Evolutionary conservation across 2,329 filamentous ascomycete species (phyloP).

Genomic region (Cladorrhinum sp.): DNA sequence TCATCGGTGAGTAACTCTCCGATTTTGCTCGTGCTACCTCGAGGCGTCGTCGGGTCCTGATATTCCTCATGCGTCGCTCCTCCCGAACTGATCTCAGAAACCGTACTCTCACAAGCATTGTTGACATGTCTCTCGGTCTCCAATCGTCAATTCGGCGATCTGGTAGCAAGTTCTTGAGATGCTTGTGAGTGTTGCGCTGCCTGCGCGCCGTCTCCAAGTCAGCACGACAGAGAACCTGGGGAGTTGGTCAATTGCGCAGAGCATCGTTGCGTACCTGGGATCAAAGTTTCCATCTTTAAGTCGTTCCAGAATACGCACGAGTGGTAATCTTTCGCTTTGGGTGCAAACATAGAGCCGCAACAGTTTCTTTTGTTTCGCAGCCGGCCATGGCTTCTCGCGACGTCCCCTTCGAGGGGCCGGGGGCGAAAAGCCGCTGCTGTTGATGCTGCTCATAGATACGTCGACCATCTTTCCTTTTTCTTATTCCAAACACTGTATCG

Average conservation of each 20-base stretch:
- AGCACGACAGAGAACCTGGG: not conserved
- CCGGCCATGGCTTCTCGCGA: slow-evolving; percentile 29
- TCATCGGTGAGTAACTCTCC: not conserved
- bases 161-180: slow-evolving; percentile 27
- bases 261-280: slow-evolving; percentile 24
- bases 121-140: slow-evolving; percentile 26
- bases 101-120: slow-evolving; percentile 27
- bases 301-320: slow-evolving; percentile 27
- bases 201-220: slow-evolving; percentile 18
- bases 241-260: not conserved
- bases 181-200: slow-evolving; percentile 30
- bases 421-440: slow-evolving; percentile 18
- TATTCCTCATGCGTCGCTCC: slow-evolving; percentile 25
- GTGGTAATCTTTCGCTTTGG: slow-evolving; percentile 28
- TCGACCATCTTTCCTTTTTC: slow-evolving; percentile 19
- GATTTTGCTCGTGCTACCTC: slow-evolving; percentile 11
- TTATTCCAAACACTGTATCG: not conserved
- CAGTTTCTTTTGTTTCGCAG: slow-evolving; percentile 27
- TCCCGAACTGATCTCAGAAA: slow-evolving; percentile 27
- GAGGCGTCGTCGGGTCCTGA: slow-evolving; percentile 16
- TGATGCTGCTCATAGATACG: slow-evolving; percentile 13
- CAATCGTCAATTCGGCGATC: slow-evolving; percentile 30
- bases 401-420: slow-evolving; percentile 26
- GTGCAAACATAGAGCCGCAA: slow-evolving; percentile 29
- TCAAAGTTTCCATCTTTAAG: slow-evolving; percentile 29